A percentile compares a stretch with the other conserved stretches of the same genome.
Conservation (phyloP, 257 asterid species). For the Fraxinus americana region DNA sequence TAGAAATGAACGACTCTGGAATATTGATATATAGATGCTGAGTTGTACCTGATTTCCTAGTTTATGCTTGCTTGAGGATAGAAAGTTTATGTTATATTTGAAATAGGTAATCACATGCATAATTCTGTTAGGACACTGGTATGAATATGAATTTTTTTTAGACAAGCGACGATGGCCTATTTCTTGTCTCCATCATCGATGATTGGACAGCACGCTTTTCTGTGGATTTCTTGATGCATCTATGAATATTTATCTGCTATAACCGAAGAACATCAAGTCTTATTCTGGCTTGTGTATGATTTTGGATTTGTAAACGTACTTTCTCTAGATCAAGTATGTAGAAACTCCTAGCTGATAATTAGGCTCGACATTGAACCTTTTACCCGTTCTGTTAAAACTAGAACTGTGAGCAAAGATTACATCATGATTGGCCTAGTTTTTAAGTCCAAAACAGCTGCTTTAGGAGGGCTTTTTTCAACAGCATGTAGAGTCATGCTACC, state of each 20-base stretch:
- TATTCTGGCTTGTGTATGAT: not conserved
- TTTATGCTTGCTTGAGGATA: not conserved
- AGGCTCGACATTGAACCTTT: not conserved
- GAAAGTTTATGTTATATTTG: not conserved
- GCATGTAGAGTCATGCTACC: not conserved
- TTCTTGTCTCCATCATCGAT: not conserved
- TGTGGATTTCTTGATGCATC: not conserved
- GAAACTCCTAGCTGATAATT: not conserved
- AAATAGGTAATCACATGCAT: no score
- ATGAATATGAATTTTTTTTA: not conserved
- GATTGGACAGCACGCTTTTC: not conserved
- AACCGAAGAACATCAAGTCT: not conserved
- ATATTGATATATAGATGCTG: not conserved
- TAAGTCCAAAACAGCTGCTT: not conserved
- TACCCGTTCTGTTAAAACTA: not conserved
- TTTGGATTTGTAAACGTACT: not conserved
- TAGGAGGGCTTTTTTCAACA: not conserved
- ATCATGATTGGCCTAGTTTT: not conserved
- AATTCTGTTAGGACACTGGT: not conserved
- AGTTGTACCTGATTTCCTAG: not conserved
- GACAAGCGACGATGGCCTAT: not conserved
- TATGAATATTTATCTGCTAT: not conserved
- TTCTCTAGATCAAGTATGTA: not conserved
- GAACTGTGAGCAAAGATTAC: not conserved
- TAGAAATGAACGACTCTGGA: not conserved